Conservation (phyloP, 495 filamentous ascomycete species). For the Aspergillus sclerotiicarbonarius region DNA sequence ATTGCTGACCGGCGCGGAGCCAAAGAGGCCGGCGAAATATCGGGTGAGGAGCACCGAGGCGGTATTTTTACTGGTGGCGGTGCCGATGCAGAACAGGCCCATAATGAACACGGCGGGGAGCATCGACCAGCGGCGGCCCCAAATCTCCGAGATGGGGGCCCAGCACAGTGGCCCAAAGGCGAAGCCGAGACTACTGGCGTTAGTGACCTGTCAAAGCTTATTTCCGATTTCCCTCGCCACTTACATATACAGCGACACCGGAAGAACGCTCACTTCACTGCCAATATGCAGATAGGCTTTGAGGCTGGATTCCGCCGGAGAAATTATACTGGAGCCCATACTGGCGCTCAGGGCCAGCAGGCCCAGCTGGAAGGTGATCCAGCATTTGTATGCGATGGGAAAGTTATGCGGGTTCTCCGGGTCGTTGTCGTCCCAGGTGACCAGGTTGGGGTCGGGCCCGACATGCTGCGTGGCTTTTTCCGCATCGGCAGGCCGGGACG, state of each 20-base stretch:
- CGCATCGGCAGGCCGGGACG: neutral
- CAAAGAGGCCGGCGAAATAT: conserved; percentile 50
- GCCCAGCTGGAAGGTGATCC: conserved; percentile 46
- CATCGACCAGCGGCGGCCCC: conserved; percentile 39
- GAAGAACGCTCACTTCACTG: conserved; percentile 28
- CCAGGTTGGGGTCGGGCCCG: neutral
- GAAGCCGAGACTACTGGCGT: conserved; percentile 16
- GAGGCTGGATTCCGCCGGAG: conserved; percentile 40
- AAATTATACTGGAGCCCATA: conserved; percentile 47
- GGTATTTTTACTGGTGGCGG: conserved; percentile 34
- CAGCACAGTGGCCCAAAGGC: conserved; percentile 32
- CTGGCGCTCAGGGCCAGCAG: conserved; percentile 49
- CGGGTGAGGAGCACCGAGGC: conserved; percentile 40
- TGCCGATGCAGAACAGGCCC: conserved; percentile 44
- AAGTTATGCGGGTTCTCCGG: conserved; percentile 47
- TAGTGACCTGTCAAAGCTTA: neutral
- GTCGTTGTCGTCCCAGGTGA: neutral
- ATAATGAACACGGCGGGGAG: conserved; percentile 46
- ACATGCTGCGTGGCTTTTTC: neutral
- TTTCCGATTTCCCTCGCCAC: neutral
- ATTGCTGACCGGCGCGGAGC: conserved; percentile 44
- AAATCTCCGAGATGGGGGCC: conserved; percentile 45
- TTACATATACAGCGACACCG: conserved; percentile 17
- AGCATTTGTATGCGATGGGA: conserved; percentile 39
- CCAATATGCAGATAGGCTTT: conserved; percentile 32